Conservation (phyloP, 805 yeast species). For the Kurtzmaniella cleridarum region DNA sequence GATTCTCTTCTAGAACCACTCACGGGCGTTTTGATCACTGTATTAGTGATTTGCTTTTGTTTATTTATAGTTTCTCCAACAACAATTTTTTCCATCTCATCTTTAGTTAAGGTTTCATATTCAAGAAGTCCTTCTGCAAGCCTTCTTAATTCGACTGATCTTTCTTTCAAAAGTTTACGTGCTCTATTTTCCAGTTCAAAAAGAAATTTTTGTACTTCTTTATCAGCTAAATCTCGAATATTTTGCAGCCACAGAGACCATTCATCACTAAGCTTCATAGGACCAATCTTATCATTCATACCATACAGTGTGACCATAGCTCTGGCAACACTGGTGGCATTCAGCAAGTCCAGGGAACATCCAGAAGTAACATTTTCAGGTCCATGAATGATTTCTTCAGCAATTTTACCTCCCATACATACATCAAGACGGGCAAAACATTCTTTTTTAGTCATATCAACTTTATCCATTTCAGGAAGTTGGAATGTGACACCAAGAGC, state of each 20-base stretch:
- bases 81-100: constrained; percentile 83
- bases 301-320: constrained; percentile 97
- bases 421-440: constrained; percentile 91
- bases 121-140: constrained; percentile 91
- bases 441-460: constrained; percentile 84
- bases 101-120: constrained; percentile 89
- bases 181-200: constrained; percentile 78
- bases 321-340: constrained; percentile 88
- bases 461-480: constrained; percentile 96
- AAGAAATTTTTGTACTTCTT: constrained; percentile 76
- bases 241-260: constrained; percentile 95
- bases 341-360: constrained; percentile 84
- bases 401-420: constrained; percentile 98
- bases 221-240: constrained; percentile 85
- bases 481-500: constrained; percentile 97
- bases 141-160: constrained; percentile 67
- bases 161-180: constrained; percentile 56
- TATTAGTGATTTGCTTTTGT: constrained; percentile 66
- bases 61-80: constrained; percentile 72
- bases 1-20: constrained; percentile 7
- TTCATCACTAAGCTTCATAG: constrained; percentile 79
- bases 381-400: constrained; percentile 91
- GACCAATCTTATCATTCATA: constrained; percentile 92
- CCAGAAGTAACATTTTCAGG: constrained; percentile 92
- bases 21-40: constrained; percentile 39